Base-by-base conservation (phyloP, 495 filamentous ascomycete species). In the Daldinia childiae region DNA sequence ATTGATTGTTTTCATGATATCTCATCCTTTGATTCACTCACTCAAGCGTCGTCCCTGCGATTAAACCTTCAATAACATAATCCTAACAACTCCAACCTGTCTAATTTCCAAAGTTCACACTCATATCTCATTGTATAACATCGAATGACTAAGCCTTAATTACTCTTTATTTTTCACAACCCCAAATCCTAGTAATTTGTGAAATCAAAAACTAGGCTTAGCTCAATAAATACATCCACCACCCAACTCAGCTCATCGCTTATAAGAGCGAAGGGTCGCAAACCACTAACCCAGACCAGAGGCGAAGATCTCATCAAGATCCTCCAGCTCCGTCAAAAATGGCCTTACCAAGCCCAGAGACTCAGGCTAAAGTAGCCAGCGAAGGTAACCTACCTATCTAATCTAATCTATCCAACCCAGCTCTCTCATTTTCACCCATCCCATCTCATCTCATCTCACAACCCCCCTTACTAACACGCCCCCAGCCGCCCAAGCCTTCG, bases 401-500 rank as follows among this genome's bases (percentile, higher is more conserved):
- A 72, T 9, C n/a, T 17, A n/a, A 4, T 12, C 52, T 29, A 4
- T 32, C 52, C 14, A 15, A 6, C 29, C 6, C 52, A n/a, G 15
- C 17, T 15, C 52, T 21, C 51, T 43, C 58, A 15, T 6, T n/a
- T n/a, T n/a, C n/a, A n/a, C 51, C 5, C 38, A 12, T 7, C 38
- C 1, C 32, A 14, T 48, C 38, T 32, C 39, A 14, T 14, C 19
- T 17, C 36, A 14, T 32, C 27, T 30, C 15, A 15, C 32, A 38
- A 17, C 12, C 14, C 27, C 24, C 27, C 29, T 17, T n/a, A n/a
- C 52, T 56, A 34, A 56, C 54, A 17, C 54, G 63, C 11, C 61
- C 62, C 39, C 67, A 82, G 82, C 81, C 15, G 81, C 80, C 59
- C 71, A 80, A 52, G 66, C 24, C 32, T 85, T 85, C 68, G 69